A percentile compares a stretch with the other conserved stretches of the same genome.
These are phyloP conservation scores for Pterothamnion heteromorphum DNA, from an alignment of 31 red algal genomes.

Conservation along the genomic window DNA sequence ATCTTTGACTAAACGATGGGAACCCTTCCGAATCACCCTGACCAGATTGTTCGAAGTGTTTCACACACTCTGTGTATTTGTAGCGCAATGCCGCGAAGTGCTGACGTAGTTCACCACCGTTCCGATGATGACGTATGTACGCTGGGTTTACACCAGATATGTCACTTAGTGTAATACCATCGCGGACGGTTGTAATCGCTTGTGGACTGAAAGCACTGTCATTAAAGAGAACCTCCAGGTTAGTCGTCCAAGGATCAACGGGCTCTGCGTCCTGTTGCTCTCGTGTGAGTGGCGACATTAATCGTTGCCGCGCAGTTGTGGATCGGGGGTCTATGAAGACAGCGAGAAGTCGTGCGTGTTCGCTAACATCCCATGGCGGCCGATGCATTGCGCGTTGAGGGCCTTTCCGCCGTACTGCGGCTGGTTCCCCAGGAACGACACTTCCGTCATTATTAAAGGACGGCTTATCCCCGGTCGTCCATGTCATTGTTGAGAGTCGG, in stretches of 20 bases:
- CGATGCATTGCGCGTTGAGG: too few species aligned
- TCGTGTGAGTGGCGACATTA: background rate
- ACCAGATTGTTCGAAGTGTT: slow-evolving; percentile 30
- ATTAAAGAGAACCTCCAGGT: background rate
- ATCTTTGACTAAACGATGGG: background rate
- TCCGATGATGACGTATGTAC: background rate
- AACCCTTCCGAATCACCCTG: slow-evolving; percentile 37
- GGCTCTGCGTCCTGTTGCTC: background rate
- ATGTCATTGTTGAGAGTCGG: too few species aligned
- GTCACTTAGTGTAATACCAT: background rate
- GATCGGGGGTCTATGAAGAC: too few species aligned
- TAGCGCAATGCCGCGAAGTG: slow-evolving; percentile 26
- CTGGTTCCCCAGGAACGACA: too few species aligned
- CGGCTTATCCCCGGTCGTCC: too few species aligned
- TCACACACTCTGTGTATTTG: background rate
- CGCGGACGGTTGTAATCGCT: background rate
- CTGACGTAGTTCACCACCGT: background rate
- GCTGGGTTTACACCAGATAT: background rate
- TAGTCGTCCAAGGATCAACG: slow-evolving; percentile 6
- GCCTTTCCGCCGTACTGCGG: too few species aligned
- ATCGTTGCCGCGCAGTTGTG: background rate
- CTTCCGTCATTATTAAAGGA: too few species aligned
- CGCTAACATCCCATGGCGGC: too few species aligned
- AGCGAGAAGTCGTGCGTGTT: too few species aligned
- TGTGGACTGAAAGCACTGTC: slow-evolving; percentile 7